A percentile compares a stretch with the other conserved stretches of the same genome.
These are phyloP conservation scores for Hysterium pulicare DNA, from an alignment of 2,329 filamentous ascomycete genomes.

Conservation along the genomic window DNA sequence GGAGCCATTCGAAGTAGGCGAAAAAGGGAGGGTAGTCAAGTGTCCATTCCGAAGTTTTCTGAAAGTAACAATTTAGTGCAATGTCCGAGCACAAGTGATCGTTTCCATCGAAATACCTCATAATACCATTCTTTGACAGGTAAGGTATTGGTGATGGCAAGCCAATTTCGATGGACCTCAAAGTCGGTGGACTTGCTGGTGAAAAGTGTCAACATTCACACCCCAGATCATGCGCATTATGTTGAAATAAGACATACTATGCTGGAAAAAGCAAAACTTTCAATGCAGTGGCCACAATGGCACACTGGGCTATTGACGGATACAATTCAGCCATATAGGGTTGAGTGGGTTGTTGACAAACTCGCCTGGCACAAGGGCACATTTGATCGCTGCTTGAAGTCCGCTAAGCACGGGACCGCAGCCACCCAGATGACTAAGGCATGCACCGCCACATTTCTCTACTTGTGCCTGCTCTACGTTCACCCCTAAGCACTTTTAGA, in stretches of 20 bases:
- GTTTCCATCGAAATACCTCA: slow-evolving; percentile 53
- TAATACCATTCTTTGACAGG: slow-evolving; percentile 90
- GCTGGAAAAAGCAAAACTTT: slow-evolving; percentile 91
- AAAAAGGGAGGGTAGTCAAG: slow-evolving; percentile 99
- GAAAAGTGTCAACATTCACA: slow-evolving; percentile 22
- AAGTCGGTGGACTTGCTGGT: slow-evolving; percentile 96
- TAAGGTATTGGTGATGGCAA: slow-evolving; percentile 89
- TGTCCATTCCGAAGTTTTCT: slow-evolving; percentile 97
- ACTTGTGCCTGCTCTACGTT: background rate
- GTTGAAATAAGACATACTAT: slow-evolving; percentile 64
- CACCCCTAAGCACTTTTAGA: too few species aligned
- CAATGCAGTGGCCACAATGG: slow-evolving; percentile 78
- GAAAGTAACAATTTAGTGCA: slow-evolving; percentile 10
- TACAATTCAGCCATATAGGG: slow-evolving; percentile 70
- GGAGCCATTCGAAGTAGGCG: slow-evolving; percentile 90
- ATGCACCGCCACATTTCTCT: background rate
- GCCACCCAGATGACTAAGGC: background rate
- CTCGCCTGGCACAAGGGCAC: background rate
- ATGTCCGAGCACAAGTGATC: background rate
- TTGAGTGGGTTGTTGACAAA: background rate
- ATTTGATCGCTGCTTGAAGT: background rate
- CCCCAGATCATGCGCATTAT: slow-evolving; percentile 6
- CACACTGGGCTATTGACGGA: slow-evolving; percentile 85
- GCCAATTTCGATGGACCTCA: slow-evolving; percentile 98
- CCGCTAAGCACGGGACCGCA: background rate